Evolutionary conservation across 768 basidiomycete genomes (phyloP), one percentile per base, ranked within the genome.

Genomic region (Trametes cinnabarina): DNA sequence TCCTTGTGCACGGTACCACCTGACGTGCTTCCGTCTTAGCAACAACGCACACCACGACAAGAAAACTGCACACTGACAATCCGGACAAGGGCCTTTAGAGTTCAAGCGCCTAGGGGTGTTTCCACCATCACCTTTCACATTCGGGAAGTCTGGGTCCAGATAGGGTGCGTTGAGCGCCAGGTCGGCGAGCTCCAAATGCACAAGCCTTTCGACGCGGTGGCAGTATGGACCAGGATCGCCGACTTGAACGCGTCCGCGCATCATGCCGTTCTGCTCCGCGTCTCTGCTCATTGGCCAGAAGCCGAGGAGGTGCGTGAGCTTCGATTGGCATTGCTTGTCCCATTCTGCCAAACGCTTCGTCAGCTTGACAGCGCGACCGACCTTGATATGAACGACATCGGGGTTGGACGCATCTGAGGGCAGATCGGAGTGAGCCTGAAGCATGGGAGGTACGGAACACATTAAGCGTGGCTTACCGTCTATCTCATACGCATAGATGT

Each of bases 401-500:
- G 70, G 71, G 8, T 69, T 63, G 22, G 65, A 58, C n/a, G 68
- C 52, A 61, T 79, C 78, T 73, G 57, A 9, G n/a, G n/a, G 19
- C n/a, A 23, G 20, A 47, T 22, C 20, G 14, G 53, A 40, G 17
- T 10, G 22, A 15, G 44, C 10, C 9, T 15, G 26, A 11, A 40
- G 25, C 39, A 22, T 5, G 30, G 11, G n/a, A n/a, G n/a, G n/a
- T n/a, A n/a, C n/a, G n/a, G n/a, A n/a, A n/a, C n/a, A n/a, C n/a
- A n/a, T n/a, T n/a, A n/a, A n/a, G n/a, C n/a, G n/a, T n/a, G n/a
- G n/a, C n/a, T 5, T 20, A 88, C 88, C 87, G 69, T 83, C 79
- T 55, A 93, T 87, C 69, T 92, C 87, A 68, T 87, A 93, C 0
- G 84, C 82, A 63, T 94, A 94, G 48, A 94, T 92, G 65, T 88